Conservation (phyloP, 495 filamentous ascomycete genomes). For the Neurospora sp. region DNA sequence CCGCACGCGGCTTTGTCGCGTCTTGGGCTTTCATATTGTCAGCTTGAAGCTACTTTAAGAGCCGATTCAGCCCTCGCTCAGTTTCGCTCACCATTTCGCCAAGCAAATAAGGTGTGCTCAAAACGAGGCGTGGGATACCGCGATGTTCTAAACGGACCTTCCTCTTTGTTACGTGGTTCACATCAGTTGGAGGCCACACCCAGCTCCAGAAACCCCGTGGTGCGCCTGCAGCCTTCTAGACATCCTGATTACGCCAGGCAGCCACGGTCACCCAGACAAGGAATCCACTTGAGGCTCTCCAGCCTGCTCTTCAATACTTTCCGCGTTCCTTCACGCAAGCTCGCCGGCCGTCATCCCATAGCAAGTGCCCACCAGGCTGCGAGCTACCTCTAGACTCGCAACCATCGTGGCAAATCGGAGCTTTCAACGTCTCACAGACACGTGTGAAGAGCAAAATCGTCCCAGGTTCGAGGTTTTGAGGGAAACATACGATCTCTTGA, state of each 20-base stretch:
- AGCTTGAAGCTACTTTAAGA: background rate
- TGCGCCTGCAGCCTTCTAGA: background rate
- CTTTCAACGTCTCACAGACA: background rate
- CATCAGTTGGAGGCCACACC: background rate
- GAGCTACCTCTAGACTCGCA: background rate
- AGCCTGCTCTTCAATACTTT: background rate
- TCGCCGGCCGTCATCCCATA: background rate
- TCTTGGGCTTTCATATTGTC: background rate
- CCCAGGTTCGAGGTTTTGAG: background rate
- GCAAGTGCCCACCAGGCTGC: background rate
- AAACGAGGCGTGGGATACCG: background rate
- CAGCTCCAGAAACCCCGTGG: background rate
- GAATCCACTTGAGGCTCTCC: background rate
- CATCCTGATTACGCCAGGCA: background rate
- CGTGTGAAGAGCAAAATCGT: background rate
- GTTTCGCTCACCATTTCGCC: background rate
- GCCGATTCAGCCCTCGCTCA: background rate
- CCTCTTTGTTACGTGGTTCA: background rate
- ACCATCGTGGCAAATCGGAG: background rate
- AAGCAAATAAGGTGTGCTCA: background rate
- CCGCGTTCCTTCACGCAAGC: background rate
- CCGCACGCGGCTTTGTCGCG: background rate
- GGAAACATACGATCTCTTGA: background rate
- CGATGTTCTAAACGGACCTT: background rate
- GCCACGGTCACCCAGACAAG: background rate